Evolutionary conservation across 2,329 filamentous ascomycete species (phyloP), one percentile per base, ranked within the genome.

Genomic region (Claviceps purpurea): DNA sequence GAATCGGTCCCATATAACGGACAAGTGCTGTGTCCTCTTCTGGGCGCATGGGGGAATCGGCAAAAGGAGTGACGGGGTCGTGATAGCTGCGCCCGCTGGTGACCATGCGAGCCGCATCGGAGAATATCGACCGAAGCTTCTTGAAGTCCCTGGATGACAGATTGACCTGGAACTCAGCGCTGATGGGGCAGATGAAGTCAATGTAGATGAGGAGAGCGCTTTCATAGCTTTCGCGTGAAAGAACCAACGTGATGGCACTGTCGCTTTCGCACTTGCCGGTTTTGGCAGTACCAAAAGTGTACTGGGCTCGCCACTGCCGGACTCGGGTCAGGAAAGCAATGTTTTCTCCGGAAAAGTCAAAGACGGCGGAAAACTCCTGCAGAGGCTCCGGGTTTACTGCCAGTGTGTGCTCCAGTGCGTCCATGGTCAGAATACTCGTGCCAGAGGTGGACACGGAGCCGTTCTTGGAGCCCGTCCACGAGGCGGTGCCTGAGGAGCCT

Each of bases 341-440:
- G 61, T 85, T 85, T 64, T 85, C 81, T 6, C 79, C 81, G 0
- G 80, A 83, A 61, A 85, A 84, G 57, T 85, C 81, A 45, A 75
- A 72, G 2, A 76, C 69, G 0, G 80, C 81, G 0, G 81, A 80
- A 61, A 82, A 85, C 52, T 77, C 66, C 51, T 81, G 76, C 0
- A 85, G 69, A 0, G 76, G 75, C 6, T 73, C 68, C 0, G 78
- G 75, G 60, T 82, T 80, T 56, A 72, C 69, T 45, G 73, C 67
- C 1, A 85, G 68, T 13, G 77, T 75, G 55, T 75, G 71, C 54
- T 85, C 79, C 6, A 85, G 71, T 0, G 80, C 77, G 34, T 73
- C 70, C 75, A 82, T 81, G 54, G 76, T 78, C 52, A 78, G 69
- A 58, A 79, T 70, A 49, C 70, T 76, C 56, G 72, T 72, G 51